A percentile compares a stretch with the other conserved stretches of the same genome.
These are phyloP conservation scores for Chrysoporthe deuterocubensis DNA, from an alignment of 2,329 filamentous ascomycete species.

Conservation along the genomic window DNA sequence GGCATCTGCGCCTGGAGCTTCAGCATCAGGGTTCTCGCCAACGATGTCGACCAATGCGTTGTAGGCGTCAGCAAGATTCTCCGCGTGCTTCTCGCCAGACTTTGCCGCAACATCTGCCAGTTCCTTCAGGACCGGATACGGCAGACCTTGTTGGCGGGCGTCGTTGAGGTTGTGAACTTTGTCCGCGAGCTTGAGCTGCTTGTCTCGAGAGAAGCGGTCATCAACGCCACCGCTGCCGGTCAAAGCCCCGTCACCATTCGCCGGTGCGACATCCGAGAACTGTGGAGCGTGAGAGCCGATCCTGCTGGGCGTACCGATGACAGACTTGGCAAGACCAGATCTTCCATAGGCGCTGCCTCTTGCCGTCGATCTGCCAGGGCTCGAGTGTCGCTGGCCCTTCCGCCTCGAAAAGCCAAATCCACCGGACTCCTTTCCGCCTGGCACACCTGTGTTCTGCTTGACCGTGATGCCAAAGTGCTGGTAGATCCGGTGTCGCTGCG, in stretches of 20 bases:
- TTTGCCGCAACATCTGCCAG: conserved; percentile 75
- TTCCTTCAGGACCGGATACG: conserved; percentile 76
- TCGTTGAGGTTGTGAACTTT: conserved; percentile 81
- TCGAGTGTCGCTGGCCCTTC: conserved; percentile 42
- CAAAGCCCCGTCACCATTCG: conserved; percentile 50
- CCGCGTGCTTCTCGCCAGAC: conserved; percentile 71
- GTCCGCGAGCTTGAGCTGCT: conserved; percentile 79
- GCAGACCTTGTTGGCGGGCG: conserved; percentile 65
- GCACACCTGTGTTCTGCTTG: conserved; percentile 46
- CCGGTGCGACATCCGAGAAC: conserved; percentile 70
- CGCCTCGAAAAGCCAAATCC: conserved; percentile 65
- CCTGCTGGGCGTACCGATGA: conserved; percentile 79
- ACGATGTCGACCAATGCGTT: conserved; percentile 79
- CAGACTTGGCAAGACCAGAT: conserved; percentile 77
- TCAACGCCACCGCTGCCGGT: conserved; percentile 62
- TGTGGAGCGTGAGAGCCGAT: conserved; percentile 66
- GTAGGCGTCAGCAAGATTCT: conserved; percentile 81
- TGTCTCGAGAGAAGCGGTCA: conserved; percentile 78
- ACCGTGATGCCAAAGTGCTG: conserved; percentile 90
- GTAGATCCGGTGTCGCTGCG: conserved; percentile 90
- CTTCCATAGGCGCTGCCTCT: conserved; percentile 63
- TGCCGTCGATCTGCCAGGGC: conserved; percentile 38
- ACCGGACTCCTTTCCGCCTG: conserved; percentile 49
- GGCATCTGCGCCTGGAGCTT: conserved; percentile 62
- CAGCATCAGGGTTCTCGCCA: conserved; percentile 67